Evolutionary conservation across 2,329 filamentous ascomycete species (phyloP).

Genomic region (Penicillium sp.): DNA sequence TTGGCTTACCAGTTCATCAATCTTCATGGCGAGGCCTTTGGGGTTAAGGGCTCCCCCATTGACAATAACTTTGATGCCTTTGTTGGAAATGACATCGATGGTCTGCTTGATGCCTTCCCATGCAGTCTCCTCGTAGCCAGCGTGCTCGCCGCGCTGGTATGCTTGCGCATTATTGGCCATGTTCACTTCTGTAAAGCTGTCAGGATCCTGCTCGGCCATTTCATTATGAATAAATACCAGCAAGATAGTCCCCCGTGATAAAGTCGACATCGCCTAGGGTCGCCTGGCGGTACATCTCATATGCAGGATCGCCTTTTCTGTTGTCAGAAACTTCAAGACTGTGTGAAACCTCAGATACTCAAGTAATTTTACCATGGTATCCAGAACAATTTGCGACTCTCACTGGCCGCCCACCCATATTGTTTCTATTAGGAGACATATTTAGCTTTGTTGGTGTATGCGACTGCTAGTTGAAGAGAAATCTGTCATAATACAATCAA

Average conservation of each 20-base stretch:
- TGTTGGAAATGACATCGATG: constrained; percentile 51
- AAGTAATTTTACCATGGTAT: constrained; percentile 24
- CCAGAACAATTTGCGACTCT: constrained; percentile 42
- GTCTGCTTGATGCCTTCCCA: constrained; percentile 55
- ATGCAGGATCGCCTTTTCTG: constrained; percentile 36
- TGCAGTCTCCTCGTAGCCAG: constrained; percentile 52
- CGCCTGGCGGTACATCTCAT: constrained; percentile 44
- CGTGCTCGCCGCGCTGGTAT: constrained; percentile 45
- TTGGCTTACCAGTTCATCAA: constrained; percentile 42
- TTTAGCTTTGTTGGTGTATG: no score
- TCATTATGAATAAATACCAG: constrained; percentile 36
- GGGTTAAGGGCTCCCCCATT: constrained; percentile 64
- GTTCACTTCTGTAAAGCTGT: constrained; percentile 45
- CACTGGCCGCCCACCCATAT: no score
- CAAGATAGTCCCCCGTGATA: constrained; percentile 60
- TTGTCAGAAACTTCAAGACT: not conserved
- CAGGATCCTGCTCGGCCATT: constrained; percentile 2
- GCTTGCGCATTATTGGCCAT: constrained; percentile 52
- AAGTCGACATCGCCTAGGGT: constrained; percentile 51
- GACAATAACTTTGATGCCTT: constrained; percentile 59
- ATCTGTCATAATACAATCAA: no score
- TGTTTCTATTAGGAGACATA: no score
- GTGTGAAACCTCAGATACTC: not conserved
- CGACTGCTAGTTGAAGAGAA: no score
- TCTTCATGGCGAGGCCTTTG: constrained; percentile 53